Evolutionary conservation across 2,329 filamentous ascomycete genomes (phyloP), one percentile per base, ranked within the genome.

Genomic region (Cladosporium sp.): DNA sequence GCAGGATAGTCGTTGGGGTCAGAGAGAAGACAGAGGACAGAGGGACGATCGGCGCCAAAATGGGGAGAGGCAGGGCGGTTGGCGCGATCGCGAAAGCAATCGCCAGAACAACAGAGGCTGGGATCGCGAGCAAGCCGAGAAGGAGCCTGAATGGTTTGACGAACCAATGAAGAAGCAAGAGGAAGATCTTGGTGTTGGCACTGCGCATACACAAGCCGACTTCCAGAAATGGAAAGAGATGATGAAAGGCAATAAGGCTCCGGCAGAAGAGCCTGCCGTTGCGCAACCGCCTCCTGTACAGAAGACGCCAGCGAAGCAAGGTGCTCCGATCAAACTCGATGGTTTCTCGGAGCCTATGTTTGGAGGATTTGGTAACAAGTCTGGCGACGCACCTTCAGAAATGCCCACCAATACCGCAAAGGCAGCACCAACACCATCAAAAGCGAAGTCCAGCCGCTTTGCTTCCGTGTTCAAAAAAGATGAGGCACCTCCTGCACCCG

Each of bases 191-290:
- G 59, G 64, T 30, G 63, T 67, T 51, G 63, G 63, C 28, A 66
- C 64, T 61, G 66, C 70, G 5, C 89, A 90, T 67, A 96, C 92
- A 0, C 88, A 90, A 68, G 92, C 95, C 69, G 92, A 97, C 65
- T 95, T 97, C 73, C 88, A 95, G 75, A 90, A 90, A 65, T 97
- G 93, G 86, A 96, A 96, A 81, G 90, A 95, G 67, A 83, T 95
- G 91, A 93, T 89, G 73, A 67, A 80, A 59, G 80, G 79, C 66
- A 79, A 75, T 49, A 66, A 66, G 37, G 59, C 69, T 37, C 28
- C 52, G 19, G 58, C 54, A 34, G 60, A 61, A 15, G 61, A 66
- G 15, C 25, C 65, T 22, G 51, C 61, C 9, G 51, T 59, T 2
- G 63, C 62, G 4, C 62, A 62, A 15, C 61, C 60, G 17, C 61